These are phyloP conservation scores for Periconia digitata DNA, from an alignment of 2,329 filamentous ascomycete genomes.

Conservation along the genomic window DNA sequence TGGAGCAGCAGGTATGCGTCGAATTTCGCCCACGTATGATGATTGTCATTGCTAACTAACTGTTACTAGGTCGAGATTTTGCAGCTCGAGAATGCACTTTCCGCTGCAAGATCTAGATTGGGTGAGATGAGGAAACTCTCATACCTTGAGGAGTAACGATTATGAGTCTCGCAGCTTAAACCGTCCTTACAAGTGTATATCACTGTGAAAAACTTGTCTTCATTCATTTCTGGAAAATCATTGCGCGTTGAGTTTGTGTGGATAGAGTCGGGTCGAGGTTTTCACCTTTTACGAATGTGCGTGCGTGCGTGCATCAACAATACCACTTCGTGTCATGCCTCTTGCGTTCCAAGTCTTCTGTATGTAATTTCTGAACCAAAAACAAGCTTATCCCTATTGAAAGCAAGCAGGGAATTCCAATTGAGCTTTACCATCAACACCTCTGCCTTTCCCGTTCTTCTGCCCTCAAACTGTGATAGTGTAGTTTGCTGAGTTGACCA, in stretches of 20 bases:
- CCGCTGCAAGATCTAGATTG: conserved; percentile 75
- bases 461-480: conserved; percentile 48
- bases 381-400: no score
- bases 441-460: no score
- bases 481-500: conserved; percentile 55
- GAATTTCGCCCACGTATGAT: neutral
- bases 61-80: conserved; percentile 83
- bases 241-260: neutral
- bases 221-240: neutral
- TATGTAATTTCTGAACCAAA: neutral
- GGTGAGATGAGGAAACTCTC: conserved; percentile 99
- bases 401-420: no score
- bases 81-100: conserved; percentile 85
- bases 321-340: neutral
- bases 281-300: neutral
- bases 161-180: neutral
- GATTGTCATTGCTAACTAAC: conserved; percentile 18
- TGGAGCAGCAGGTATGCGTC: conserved; percentile 92
- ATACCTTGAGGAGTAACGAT: conserved; percentile 58
- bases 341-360: neutral
- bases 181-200: neutral
- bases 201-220: neutral
- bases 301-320: neutral
- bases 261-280: neutral
- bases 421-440: no score